These are phyloP conservation scores for Trypanosoma caninum DNA, from an alignment of 208 protist genomes.

Conservation along the genomic window DNA sequence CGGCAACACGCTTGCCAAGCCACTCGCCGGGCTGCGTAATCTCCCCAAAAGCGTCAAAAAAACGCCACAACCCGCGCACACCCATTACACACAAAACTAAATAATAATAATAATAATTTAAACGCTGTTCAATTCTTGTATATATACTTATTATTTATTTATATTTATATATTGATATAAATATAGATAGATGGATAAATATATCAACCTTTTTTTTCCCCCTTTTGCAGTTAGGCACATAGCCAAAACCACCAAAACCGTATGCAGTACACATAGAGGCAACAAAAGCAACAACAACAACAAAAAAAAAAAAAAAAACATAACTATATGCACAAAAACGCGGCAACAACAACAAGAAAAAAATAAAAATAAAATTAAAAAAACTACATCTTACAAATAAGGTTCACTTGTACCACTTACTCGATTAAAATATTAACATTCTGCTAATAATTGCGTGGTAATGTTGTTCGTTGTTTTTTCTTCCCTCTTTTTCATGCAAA, in stretches of 20 bases:
- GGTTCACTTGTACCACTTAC: too few relatives aligned
- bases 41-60: conserved; percentile 81
- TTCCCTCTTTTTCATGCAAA: conserved; percentile 27
- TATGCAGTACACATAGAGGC: neutral
- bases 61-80: conserved; percentile 77
- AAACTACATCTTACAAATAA: too few relatives aligned
- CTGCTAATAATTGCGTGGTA: neutral
- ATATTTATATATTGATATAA: neutral
- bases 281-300: neutral
- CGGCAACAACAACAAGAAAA: neutral
- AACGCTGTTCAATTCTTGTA: neutral
- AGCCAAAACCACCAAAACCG: neutral
- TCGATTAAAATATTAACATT: too few relatives aligned
- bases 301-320: conserved; percentile 6
- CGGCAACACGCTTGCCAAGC: conserved; percentile 67
- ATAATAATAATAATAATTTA: neutral
- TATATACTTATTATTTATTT: neutral
- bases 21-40: conserved; percentile 62
- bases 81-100: conserved; percentile 48
- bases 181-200: neutral
- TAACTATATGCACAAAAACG: neutral
- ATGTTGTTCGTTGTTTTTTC: neutral
- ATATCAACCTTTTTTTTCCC: too few relatives aligned
- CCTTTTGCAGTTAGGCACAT: neutral
- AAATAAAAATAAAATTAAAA: conserved; percentile 20